Conservation (phyloP, 2,329 filamentous ascomycete species). For the Colletotrichum sp. region DNA sequence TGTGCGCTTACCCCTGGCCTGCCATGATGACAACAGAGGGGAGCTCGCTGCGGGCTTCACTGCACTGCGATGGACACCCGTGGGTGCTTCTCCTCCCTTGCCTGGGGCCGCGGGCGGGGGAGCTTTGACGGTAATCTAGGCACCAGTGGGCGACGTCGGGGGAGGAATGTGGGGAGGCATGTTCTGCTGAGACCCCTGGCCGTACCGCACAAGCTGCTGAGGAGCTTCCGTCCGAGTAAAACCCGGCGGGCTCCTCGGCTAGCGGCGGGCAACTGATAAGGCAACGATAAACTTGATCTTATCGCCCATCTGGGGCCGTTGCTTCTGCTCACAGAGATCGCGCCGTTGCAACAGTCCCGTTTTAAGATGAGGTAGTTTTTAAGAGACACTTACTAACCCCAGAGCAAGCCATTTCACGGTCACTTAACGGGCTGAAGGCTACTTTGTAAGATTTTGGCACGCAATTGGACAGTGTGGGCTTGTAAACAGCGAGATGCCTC, state of each 20-base stretch:
- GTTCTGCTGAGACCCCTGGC: not conserved
- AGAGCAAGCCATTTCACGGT: not conserved
- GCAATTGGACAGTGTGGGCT: not conserved
- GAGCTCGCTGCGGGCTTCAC: not conserved
- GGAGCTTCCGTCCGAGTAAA: not conserved
- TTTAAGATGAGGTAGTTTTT: not conserved
- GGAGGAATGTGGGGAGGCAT: conserved; percentile 12
- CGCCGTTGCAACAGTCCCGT: not conserved
- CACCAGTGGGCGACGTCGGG: not conserved
- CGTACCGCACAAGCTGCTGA: not conserved
- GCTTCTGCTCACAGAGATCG: not conserved
- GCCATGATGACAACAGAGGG: conserved; percentile 7
- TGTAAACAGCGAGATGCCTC: not conserved
- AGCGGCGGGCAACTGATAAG: conserved; percentile 14
- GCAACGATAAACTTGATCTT: not conserved
- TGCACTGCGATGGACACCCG: not conserved
- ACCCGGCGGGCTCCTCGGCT: conserved; percentile 6
- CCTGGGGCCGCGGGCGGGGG: conserved; percentile 14
- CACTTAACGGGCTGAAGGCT: not conserved
- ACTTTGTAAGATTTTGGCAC: not conserved
- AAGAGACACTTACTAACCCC: not conserved
- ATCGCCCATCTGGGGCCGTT: not conserved
- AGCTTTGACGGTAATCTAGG: conserved; percentile 4
- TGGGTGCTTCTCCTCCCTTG: not conserved
- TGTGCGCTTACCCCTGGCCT: conserved; percentile 19